Conservation (phyloP, 2,329 filamentous ascomycete species). For the Trichothecium sympodiale region DNA sequence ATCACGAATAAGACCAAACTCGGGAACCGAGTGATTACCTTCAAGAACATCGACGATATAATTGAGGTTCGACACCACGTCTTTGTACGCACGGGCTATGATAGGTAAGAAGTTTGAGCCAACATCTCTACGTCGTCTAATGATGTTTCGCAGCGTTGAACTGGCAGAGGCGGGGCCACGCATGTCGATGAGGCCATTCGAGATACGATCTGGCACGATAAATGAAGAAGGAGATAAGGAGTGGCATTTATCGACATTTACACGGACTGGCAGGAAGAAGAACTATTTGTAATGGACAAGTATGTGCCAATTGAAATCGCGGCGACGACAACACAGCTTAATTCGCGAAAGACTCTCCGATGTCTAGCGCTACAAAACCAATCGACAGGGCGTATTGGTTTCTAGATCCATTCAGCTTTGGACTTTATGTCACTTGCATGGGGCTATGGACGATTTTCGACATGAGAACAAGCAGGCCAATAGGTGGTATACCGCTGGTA, state of each 20-base stretch:
- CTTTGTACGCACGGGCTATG: constrained; percentile 85
- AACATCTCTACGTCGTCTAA: too few species aligned
- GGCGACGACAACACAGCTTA: too few species aligned
- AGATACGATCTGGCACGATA: constrained; percentile 81
- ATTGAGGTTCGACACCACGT: constrained; percentile 79
- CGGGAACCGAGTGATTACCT: constrained; percentile 81
- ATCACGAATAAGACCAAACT: constrained; percentile 62
- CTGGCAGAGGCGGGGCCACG: constrained; percentile 81
- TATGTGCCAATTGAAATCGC: too few species aligned
- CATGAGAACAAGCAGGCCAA: too few species aligned
- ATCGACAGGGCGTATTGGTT: too few species aligned
- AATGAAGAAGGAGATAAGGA: constrained; percentile 93
- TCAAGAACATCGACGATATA: constrained; percentile 86
- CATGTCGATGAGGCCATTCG: constrained; percentile 95
- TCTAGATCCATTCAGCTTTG: too few species aligned
- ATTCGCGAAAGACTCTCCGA: too few species aligned
- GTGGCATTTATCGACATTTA: constrained; percentile 95
- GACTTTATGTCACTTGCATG: too few species aligned
- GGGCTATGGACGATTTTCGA: too few species aligned
- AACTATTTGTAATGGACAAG: constrained; percentile 60
- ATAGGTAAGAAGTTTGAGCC: constrained; percentile 20
- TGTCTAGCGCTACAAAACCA: too few species aligned
- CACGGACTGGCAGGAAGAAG: constrained; percentile 87
- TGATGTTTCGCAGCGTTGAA: constrained; percentile 52
- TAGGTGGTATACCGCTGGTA: too few species aligned